phyloP scores from a whole-genome alignment of 2,329 filamentous ascomycete species.

The Penicillium polonicum region DNA sequence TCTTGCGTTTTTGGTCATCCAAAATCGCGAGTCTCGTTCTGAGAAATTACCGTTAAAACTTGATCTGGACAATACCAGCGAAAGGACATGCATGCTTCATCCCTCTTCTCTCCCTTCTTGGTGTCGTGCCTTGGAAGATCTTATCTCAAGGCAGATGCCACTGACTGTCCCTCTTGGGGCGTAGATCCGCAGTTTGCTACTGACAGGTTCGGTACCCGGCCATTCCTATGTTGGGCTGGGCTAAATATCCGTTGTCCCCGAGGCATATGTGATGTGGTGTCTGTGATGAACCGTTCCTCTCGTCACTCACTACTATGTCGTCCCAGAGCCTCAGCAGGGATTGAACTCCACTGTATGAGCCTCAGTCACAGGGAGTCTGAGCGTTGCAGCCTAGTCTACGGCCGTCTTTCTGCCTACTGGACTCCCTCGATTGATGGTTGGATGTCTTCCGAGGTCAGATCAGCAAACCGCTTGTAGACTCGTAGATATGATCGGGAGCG shows the following conservation, averaged over 20 bases:
- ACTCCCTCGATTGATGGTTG: neutral
- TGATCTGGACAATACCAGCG: conserved; percentile 98
- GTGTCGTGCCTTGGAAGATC: conserved; percentile 9
- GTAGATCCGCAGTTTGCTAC: conserved; percentile 21
- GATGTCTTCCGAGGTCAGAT: neutral
- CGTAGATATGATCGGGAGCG: neutral
- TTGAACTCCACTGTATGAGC: neutral
- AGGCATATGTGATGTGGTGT: neutral
- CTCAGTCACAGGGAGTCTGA: neutral
- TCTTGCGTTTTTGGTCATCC: conserved; percentile 11
- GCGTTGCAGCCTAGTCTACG: neutral
- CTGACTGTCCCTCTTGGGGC: conserved; percentile 10
- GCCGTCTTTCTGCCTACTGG: neutral
- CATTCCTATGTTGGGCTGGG: neutral
- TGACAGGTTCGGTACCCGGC: neutral
- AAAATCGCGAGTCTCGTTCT: conserved; percentile 31
- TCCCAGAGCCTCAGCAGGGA: neutral
- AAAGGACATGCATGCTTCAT: conserved; percentile 62
- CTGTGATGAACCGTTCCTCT: neutral
- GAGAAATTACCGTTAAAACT: conserved; percentile 89
- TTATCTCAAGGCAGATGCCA: conserved; percentile 12
- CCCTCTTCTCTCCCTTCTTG: conserved; percentile 5
- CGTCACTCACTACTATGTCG: neutral
- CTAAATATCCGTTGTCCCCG: neutral
- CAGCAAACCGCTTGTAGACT: conserved; percentile 1